Percentiles rank a stretch among this genome's conserved stretches.
These are phyloP conservation scores for Fusarium sp. DNA, from an alignment of 2,329 filamentous ascomycete species.

Conservation along the genomic window DNA sequence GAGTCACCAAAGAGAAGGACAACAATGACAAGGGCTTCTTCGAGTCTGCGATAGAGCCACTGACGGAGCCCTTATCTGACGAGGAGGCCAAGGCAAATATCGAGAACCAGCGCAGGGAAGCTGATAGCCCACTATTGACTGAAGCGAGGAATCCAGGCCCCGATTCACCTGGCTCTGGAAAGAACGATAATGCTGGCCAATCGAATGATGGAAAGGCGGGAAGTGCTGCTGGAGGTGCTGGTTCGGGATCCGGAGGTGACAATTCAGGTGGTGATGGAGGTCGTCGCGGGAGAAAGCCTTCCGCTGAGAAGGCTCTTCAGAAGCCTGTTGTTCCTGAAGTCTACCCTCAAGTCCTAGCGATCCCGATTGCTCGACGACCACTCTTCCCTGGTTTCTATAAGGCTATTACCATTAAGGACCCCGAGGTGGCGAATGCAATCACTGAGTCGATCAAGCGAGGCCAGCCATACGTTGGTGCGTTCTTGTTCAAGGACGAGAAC, in stretches of 20 bases:
- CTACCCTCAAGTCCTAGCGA: constrained; percentile 97
- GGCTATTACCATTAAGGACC: constrained; percentile 95
- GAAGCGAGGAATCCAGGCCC: constrained; percentile 58
- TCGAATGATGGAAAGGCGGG: constrained; percentile 65
- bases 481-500: constrained; percentile 96
- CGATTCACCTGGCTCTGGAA: constrained; percentile 59
- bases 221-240: constrained; percentile 67
- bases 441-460: constrained; percentile 97
- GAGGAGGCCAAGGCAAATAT: constrained; percentile 65
- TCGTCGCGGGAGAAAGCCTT: constrained; percentile 77
- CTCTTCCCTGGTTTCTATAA: constrained; percentile 99
- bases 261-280: constrained; percentile 70
- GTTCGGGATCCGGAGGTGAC: constrained; percentile 65
- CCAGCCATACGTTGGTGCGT: constrained; percentile 96
- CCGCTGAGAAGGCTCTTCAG: constrained; percentile 79
- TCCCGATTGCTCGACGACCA: constrained; percentile 92
- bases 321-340: constrained; percentile 94
- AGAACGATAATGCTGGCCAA: constrained; percentile 54
- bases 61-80: constrained; percentile 62
- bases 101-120: constrained; percentile 58
- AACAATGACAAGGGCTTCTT: constrained; percentile 61
- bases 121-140: constrained; percentile 60
- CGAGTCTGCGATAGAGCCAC: constrained; percentile 57
- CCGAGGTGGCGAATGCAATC: constrained; percentile 90
- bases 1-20: constrained; percentile 53